Evolutionary conservation across 805 yeast genomes (phyloP).

Genomic region (Saccharomycopsis malanga): DNA sequence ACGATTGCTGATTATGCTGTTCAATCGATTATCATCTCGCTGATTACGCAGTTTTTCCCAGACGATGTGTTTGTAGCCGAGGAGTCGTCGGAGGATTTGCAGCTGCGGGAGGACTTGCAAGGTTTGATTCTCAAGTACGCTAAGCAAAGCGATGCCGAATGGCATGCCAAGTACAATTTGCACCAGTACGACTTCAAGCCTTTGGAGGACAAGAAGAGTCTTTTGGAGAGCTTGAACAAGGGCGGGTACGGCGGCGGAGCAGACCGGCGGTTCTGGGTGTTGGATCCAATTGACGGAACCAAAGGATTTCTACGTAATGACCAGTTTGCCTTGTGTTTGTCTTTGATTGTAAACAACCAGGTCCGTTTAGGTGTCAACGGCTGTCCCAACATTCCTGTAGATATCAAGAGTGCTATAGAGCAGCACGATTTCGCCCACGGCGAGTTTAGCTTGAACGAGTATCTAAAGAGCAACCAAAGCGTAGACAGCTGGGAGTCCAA

Average conservation of each 20-base stretch:
- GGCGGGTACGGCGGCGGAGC: constrained; percentile 54
- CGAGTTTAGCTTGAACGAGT: constrained; percentile 7
- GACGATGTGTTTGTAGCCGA: constrained; percentile 87
- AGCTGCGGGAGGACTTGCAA: constrained; percentile 42
- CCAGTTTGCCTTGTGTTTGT: constrained; percentile 94
- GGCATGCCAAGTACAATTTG: neutral
- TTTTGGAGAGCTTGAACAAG: constrained; percentile 1
- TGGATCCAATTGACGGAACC: constrained; percentile 98
- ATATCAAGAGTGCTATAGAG: constrained; percentile 32
- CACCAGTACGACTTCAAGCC: constrained; percentile 22
- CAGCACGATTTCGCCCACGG: constrained; percentile 11
- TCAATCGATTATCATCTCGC: constrained; percentile 85
- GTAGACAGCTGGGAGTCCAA: neutral
- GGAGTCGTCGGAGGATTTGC: constrained; percentile 72
- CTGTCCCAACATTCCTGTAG: constrained; percentile 80
- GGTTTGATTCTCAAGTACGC: constrained; percentile 55
- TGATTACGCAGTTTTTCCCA: constrained; percentile 75
- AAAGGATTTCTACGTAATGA: constrained; percentile 94
- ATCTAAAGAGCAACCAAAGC: neutral
- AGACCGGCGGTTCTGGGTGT: constrained; percentile 86
- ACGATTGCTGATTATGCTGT: constrained; percentile 96
- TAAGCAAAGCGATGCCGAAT: constrained; percentile 39
- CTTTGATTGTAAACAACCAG: constrained; percentile 76
- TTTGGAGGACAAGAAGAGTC: constrained; percentile 19
- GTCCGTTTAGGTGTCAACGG: constrained; percentile 92